Base-by-base conservation (phyloP, 305 asterid species). In the Stenogyne calaminthoides region DNA sequence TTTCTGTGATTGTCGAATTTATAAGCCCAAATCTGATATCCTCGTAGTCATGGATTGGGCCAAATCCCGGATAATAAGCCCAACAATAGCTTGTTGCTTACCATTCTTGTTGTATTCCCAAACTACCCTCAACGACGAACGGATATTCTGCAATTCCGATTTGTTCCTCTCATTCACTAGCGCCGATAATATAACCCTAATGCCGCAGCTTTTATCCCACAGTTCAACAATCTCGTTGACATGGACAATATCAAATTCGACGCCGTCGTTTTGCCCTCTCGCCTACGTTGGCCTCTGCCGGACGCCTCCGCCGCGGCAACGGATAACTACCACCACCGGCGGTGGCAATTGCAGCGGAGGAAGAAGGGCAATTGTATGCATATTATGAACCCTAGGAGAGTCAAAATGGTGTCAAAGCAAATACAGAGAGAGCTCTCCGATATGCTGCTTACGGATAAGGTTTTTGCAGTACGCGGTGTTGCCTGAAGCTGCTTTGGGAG, bases 371-470 rank as follows among this genome's bases (percentile, higher is more conserved):
- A 70, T 86, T 52, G 75, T 74, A 71, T 95, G 98, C 84, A 92
- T 95, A 98, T n/a, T n/a, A 97, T 98, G 68, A 88, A 92, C 80
- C 92, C 97, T 49, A 83, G 99, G 81, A 89, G 99, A 78, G 99
- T 95, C 76, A 84, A 85, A 82, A 95, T 90, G 98, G 99, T 95
- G 80, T 88, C 99, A 14, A 90, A 88, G 77, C 99, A 95, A 81
- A 95, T 95, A 69, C 64, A 80, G 87, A 89, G 99, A 71, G 99
- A 92, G 85, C 86, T 95, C 2, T 89, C 99, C 3, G 94, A 92
- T 27, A 95, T 95, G 98, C 77, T 95, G 75, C 85, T 95, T 3
- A 87, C 92, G 0, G 98, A 95, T 76, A 89, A 91, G 87, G 95
- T 90, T 80, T n/a, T 84, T 95, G 84, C 97, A 92, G 84, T 81